Conservation (phyloP, 2,329 filamentous ascomycete genomes). For the Pyricularia grisea region DNA sequence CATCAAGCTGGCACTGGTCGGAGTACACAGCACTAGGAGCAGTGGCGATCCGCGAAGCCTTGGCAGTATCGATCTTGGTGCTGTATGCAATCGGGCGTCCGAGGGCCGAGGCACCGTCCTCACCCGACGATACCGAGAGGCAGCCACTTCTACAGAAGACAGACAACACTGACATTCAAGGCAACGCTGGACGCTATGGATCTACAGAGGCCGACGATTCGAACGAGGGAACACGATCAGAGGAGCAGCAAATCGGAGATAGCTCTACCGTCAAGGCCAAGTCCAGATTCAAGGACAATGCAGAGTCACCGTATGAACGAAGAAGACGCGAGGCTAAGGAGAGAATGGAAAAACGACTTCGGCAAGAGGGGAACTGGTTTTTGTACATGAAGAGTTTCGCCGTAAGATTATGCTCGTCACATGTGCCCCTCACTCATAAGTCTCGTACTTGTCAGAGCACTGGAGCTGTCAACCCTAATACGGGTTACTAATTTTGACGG, state of each 20-base stretch:
- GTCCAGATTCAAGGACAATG: slow-evolving; percentile 24
- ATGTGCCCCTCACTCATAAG: neutral
- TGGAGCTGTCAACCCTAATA: neutral
- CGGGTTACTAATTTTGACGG: neutral
- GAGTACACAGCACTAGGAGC: slow-evolving; percentile 21
- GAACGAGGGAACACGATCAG: slow-evolving; percentile 13
- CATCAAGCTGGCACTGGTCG: slow-evolving; percentile 5
- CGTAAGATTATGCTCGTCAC: slow-evolving; percentile 22
- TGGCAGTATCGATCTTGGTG: slow-evolving; percentile 23
- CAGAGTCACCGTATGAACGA: slow-evolving; percentile 46
- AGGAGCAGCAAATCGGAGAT: neutral
- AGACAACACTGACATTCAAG: slow-evolving; percentile 12
- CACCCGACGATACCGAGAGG: slow-evolving; percentile 41
- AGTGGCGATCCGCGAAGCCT: slow-evolving; percentile 22
- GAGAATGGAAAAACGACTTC: slow-evolving; percentile 57
- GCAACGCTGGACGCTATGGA: neutral
- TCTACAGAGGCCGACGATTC: neutral
- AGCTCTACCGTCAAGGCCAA: slow-evolving; percentile 4
- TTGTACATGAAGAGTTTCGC: slow-evolving; percentile 66
- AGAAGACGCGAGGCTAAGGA: slow-evolving; percentile 43
- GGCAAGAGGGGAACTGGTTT: slow-evolving; percentile 68
- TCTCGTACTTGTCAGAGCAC: neutral
- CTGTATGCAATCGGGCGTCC: slow-evolving; percentile 14
- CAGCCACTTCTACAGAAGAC: slow-evolving; percentile 45
- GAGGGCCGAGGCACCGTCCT: slow-evolving; percentile 13